These are phyloP conservation scores for Cavenderia fasciculata DNA, from an alignment of 78 protist species.

Conservation along the genomic window DNA sequence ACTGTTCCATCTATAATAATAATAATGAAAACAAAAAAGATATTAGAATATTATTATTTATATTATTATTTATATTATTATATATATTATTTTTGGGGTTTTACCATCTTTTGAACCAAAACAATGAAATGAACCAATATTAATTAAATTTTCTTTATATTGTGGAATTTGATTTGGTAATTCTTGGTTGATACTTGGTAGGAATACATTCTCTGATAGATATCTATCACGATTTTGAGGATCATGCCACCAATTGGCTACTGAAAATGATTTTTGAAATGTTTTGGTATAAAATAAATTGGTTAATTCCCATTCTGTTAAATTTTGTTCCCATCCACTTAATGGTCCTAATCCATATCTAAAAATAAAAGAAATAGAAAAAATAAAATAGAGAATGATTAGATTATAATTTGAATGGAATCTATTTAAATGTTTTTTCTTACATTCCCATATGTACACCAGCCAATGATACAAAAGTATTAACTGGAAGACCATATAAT, in stretches of 20 bases:
- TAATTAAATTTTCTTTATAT: constrained; percentile 12
- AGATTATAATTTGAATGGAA: not conserved
- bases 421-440: not conserved
- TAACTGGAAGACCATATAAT: constrained; percentile 35
- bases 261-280: constrained; percentile 25
- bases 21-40: not conserved
- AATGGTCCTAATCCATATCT: constrained; percentile 29
- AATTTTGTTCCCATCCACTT: constrained; percentile 11
- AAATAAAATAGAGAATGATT: not conserved
- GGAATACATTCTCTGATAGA: not conserved
- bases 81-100: not conserved
- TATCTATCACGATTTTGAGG: not conserved
- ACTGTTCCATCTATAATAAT: constrained; percentile 14
- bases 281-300: constrained; percentile 9
- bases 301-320: constrained; percentile 25
- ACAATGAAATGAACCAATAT: constrained; percentile 34
- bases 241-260: constrained; percentile 59
- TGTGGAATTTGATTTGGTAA: not conserved
- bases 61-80: not conserved
- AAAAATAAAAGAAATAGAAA: not conserved
- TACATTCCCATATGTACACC: constrained; percentile 64
- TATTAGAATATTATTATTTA: not conserved
- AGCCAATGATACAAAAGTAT: constrained; percentile 44
- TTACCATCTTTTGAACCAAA: constrained; percentile 29
- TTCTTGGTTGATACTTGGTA: constrained; percentile 37